Evolutionary conservation across 208 protist genomes (phyloP).

Genomic region (Trypanosoma rangeli): DNA sequence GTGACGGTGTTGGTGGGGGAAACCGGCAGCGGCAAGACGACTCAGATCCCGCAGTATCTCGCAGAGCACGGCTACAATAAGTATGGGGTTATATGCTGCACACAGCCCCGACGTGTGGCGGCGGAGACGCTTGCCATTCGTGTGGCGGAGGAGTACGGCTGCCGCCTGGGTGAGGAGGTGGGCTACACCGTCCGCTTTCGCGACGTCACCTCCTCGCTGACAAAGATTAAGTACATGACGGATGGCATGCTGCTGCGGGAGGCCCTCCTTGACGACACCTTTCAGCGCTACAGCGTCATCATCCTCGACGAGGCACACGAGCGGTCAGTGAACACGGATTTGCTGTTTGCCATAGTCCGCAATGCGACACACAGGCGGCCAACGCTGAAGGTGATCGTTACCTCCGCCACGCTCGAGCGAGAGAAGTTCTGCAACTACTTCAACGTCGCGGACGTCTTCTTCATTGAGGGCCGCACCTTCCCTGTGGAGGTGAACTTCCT

Average conservation of each 20-base stretch:
- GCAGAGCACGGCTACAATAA: constrained; percentile 88
- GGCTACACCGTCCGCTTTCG: constrained; percentile 99
- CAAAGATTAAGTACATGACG: constrained; percentile 99
- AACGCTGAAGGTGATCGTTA: constrained; percentile 98
- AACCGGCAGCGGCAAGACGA: constrained; percentile 98
- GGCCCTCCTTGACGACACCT: constrained; percentile 94
- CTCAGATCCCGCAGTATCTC: constrained; percentile 95
- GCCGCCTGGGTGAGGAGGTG: constrained; percentile 97
- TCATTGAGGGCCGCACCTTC: constrained; percentile 98
- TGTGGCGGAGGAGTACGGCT: constrained; percentile 98
- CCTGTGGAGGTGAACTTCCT: constrained; percentile 97
- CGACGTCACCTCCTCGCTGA: constrained; percentile 95
- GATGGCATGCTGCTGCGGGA: constrained; percentile 99
- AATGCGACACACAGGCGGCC: constrained; percentile 83
- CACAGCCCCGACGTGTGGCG: constrained; percentile 99
- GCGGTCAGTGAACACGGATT: constrained; percentile 98
- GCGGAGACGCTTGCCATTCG: constrained; percentile 98
- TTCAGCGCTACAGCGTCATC: constrained; percentile 97
- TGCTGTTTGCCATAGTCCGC: constrained; percentile 99
- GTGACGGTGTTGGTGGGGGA: constrained; percentile 94
- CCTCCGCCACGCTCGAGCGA: constrained; percentile 98
- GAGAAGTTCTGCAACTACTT: constrained; percentile 99
- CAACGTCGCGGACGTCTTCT: constrained; percentile 94
- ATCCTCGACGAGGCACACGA: constrained; percentile 99
- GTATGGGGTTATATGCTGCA: constrained; percentile 90